Evolutionary conservation across 2,329 filamentous ascomycete species (phyloP).

Genomic region (Verticillium longisporum): DNA sequence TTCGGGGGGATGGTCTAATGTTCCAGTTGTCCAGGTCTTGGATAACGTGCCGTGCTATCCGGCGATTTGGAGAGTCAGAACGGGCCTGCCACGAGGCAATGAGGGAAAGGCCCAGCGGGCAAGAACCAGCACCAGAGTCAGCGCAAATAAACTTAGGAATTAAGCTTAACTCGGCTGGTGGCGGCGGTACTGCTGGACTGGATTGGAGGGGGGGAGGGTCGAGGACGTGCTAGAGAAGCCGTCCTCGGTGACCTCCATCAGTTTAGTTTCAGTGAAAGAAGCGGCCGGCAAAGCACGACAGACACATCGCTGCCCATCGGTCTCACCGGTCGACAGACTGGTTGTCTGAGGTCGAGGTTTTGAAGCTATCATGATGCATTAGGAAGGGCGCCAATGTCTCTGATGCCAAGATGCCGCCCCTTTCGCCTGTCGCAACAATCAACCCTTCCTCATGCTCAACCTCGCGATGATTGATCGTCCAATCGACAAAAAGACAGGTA

Average conservation of each 20-base stretch:
- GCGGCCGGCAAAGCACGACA: neutral
- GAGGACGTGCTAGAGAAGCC: neutral
- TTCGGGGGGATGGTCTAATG: neutral
- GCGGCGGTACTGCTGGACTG: neutral
- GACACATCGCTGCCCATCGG: neutral
- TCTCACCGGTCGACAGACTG: neutral
- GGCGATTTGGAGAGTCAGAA: neutral
- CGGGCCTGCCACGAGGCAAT: neutral
- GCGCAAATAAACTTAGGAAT: neutral
- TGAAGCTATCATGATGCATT: neutral
- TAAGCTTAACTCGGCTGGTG: neutral
- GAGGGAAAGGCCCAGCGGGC: neutral
- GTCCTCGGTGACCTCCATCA: neutral
- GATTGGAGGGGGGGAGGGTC: neutral
- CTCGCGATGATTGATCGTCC: neutral
- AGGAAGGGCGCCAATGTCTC: neutral
- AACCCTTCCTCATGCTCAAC: neutral
- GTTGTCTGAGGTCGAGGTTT: neutral
- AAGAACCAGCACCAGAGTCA: neutral
- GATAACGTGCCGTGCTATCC: slow-evolving; percentile 1
- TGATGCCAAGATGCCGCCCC: neutral
- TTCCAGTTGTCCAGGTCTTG: neutral
- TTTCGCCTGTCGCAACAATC: neutral
- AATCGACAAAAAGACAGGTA: neutral
- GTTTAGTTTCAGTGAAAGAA: neutral